These are phyloP conservation scores for Fennellomyces sp. DNA, from an alignment of 371 early-diverging fungal species.

Conservation along the genomic window DNA sequence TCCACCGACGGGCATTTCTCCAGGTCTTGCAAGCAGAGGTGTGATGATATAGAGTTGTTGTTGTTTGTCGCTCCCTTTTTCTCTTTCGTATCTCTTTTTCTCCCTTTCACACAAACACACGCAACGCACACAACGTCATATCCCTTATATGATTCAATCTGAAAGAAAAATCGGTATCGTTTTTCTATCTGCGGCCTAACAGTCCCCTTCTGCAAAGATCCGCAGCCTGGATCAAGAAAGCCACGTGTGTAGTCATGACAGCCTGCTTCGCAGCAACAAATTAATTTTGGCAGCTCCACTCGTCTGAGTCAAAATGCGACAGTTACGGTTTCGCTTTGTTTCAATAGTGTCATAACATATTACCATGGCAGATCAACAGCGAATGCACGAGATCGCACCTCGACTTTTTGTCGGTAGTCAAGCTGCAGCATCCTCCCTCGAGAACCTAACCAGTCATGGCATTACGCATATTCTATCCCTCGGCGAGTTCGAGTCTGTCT, in stretches of 20 bases:
- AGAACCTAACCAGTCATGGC: slow-evolving; percentile 38
- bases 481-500: slow-evolving; percentile 36
- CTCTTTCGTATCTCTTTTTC: not conserved
- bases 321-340: no score
- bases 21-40: slow-evolving; percentile 13
- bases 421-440: slow-evolving; percentile 21
- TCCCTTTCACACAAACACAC: not conserved
- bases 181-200: no score
- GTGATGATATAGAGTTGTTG: slow-evolving; percentile 14
- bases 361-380: not conserved
- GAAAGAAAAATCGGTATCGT: no score
- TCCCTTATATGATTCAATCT: no score
- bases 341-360: no score
- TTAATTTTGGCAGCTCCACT: no score
- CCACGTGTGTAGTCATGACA: no score
- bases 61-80: not conserved
- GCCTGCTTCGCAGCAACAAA: no score
- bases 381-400: slow-evolving; percentile 46
- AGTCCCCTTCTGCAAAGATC: no score
- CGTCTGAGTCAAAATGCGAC: no score
- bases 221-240: no score
- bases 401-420: slow-evolving; percentile 48
- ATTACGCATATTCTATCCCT: slow-evolving; percentile 68
- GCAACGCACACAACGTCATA: no score
- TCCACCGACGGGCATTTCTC: slow-evolving; percentile 12